Base-by-base conservation (phyloP, 2,329 filamentous ascomycete genomes). In the Drechslera avenae region DNA sequence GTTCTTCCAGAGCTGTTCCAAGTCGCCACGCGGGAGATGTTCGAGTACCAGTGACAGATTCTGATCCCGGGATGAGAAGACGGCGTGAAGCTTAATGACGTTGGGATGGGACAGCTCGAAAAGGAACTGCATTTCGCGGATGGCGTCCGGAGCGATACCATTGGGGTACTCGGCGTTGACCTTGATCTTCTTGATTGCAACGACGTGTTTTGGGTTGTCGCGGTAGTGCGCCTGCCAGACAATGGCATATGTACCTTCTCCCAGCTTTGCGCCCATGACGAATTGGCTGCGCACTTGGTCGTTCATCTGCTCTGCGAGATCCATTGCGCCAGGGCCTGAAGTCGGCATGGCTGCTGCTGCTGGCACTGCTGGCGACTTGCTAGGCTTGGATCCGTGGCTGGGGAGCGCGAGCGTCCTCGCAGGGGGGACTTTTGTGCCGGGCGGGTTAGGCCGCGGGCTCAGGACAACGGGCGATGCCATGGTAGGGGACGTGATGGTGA, bases 31-130 rank as follows among this genome's bases (percentile, higher is more conserved):
- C 0, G 93, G 92, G 3, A 97, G 82, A 74, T 89, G 96, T 75
- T 99, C 94, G 63, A 99, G 86, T 2, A 99, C 94, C 7, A 99
- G 84, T 69, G 95, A 96, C 61, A 99, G 85, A 71, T 97, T 97
- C 75, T 97, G 91, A 75, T 96, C 90, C 70, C 97, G 97, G 55
- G 91, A 94, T 45, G 89, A 91, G 82, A 97, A 99, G 61, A 97
- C 92, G 66, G 90, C 89, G 68, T 93, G 86, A 5, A 99, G 84
- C 12, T 87, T 88, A 75, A 99, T 96, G 75, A 99, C 94, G 76
- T 97, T 97, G 5, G 92, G 90, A 74, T 99, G 94, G 16, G 86
- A 87, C 21, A 99, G 85, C 77, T 99, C 94, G 73, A 96, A 92
- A 2, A 99, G 84, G 73, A 92, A 92, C 73, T 95, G 95, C 70